A percentile compares a stretch with the other conserved stretches of the same genome.
Conservation (phyloP, 1,139 yeast genomes). For the Blastobotrys indianensis region DNA sequence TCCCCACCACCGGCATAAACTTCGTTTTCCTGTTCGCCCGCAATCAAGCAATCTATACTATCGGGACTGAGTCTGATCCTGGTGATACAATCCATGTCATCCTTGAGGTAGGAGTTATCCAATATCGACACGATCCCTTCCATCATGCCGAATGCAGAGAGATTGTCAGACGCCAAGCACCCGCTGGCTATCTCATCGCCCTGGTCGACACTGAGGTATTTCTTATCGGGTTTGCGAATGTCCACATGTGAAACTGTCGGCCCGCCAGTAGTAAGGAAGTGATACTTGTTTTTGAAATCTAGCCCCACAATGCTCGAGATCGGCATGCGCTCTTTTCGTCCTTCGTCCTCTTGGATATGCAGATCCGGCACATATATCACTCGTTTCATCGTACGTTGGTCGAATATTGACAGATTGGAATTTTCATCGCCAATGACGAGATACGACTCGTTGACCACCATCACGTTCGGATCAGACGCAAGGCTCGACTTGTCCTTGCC, state of each 20-base stretch:
- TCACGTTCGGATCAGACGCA: constrained; percentile 54
- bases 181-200: constrained; percentile 84
- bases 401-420: constrained; percentile 60
- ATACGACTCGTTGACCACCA: constrained; percentile 58
- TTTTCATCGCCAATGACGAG: constrained; percentile 74
- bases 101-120: constrained; percentile 52
- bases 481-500: constrained; percentile 41
- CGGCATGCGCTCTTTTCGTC: constrained; percentile 4
- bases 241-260: constrained; percentile 79
- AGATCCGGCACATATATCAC: constrained; percentile 41
- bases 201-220: constrained; percentile 68
- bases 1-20: constrained; percentile 85
- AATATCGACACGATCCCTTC: constrained; percentile 92
- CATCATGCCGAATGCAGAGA: constrained; percentile 77
- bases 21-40: constrained; percentile 67
- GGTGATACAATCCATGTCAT: constrained; percentile 55
- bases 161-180: constrained; percentile 53
- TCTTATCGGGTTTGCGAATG: constrained; percentile 51
- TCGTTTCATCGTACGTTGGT: constrained; percentile 42
- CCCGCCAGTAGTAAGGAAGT: constrained; percentile 74
- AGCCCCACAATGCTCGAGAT: constrained; percentile 58
- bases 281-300: constrained; percentile 65
- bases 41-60: constrained; percentile 69
- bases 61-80: constrained; percentile 69
- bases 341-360: constrained; percentile 48